Percentiles rank a stretch among this genome's conserved stretches.
Conservation (phyloP, 2,329 filamentous ascomycete species). For the Cordyceps javanica region DNA sequence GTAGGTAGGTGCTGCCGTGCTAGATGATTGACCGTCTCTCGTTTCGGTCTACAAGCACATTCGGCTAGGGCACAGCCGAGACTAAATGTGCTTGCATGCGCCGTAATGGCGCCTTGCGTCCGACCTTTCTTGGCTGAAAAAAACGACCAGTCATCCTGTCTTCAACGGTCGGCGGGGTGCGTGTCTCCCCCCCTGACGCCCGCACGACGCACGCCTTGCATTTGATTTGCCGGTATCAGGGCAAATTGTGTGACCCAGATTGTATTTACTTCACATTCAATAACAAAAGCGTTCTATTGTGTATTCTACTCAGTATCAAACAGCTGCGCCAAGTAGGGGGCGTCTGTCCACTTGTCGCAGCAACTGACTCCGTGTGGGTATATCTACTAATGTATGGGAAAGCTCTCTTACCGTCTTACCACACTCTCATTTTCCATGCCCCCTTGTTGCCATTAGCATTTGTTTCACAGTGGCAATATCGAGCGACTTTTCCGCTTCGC, state of each 20-base stretch:
- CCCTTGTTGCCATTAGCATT: constrained; percentile 28
- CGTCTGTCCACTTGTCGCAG: not conserved
- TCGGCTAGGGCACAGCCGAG: not conserved
- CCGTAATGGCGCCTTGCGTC: not conserved
- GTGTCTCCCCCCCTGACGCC: not conserved
- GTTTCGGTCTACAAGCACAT: not conserved
- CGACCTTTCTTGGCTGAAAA: not conserved
- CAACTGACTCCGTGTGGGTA: not conserved
- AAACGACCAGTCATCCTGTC: not conserved
- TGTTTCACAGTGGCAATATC: constrained; percentile 22
- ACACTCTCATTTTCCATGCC: constrained; percentile 18
- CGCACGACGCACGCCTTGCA: not conserved
- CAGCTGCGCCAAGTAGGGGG: too few species aligned
- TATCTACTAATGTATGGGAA: not conserved
- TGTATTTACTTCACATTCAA: not conserved
- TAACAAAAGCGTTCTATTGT: not conserved
- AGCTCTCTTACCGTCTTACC: not conserved
- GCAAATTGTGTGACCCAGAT: not conserved
- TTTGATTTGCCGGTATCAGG: not conserved
- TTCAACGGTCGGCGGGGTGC: not conserved
- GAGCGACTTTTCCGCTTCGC: constrained; percentile 27
- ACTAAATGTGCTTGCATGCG: not conserved
- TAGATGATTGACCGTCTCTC: not conserved
- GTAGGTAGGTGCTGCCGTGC: not conserved
- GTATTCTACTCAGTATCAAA: too few species aligned